These are phyloP conservation scores for Pholiota microspora DNA, from an alignment of 768 basidiomycete species.

Conservation along the genomic window DNA sequence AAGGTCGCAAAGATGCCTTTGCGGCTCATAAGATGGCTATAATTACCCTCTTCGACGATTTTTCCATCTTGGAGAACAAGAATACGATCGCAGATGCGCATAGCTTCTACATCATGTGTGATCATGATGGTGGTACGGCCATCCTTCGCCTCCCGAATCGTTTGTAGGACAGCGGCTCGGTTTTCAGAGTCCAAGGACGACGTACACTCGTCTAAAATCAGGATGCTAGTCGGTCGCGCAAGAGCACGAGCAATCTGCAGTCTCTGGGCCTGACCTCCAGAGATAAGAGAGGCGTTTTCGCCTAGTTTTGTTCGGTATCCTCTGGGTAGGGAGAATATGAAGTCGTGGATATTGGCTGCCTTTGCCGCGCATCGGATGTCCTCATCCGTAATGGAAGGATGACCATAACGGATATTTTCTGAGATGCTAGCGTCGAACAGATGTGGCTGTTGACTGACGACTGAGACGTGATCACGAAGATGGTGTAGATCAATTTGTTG, in stretches of 20 bases:
- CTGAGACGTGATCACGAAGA: conserved; percentile 70
- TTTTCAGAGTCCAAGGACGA: conserved; percentile 83
- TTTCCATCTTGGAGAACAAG: conserved; percentile 70
- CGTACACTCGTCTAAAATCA: conserved; percentile 92
- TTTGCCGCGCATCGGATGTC: conserved; percentile 64
- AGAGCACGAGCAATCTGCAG: conserved; percentile 89
- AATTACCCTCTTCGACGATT: conserved; percentile 77
- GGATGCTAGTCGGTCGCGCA: conserved; percentile 64
- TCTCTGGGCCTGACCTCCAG: conserved; percentile 89
- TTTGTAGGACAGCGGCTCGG: conserved; percentile 75
- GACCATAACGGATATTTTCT: conserved; percentile 76
- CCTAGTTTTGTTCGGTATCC: conserved; percentile 81
- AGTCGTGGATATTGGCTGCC: conserved; percentile 74
- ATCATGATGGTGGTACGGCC: conserved; percentile 84
- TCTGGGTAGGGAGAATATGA: conserved; percentile 65
- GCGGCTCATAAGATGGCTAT: conserved; percentile 57
- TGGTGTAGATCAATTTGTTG: conserved; percentile 54
- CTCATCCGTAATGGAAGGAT: conserved; percentile 38
- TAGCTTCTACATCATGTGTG: conserved; percentile 85
- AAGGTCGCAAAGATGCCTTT: conserved; percentile 73
- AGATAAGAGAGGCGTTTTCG: conserved; percentile 85
- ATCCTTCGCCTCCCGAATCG: conserved; percentile 57
- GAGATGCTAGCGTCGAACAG: conserved; percentile 76
- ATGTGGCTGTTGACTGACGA: conserved; percentile 76
- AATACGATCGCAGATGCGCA: conserved; percentile 56